phyloP scores from a whole-genome alignment of 2,329 filamentous ascomycete genomes.

The Claviceps pusilla region DNA sequence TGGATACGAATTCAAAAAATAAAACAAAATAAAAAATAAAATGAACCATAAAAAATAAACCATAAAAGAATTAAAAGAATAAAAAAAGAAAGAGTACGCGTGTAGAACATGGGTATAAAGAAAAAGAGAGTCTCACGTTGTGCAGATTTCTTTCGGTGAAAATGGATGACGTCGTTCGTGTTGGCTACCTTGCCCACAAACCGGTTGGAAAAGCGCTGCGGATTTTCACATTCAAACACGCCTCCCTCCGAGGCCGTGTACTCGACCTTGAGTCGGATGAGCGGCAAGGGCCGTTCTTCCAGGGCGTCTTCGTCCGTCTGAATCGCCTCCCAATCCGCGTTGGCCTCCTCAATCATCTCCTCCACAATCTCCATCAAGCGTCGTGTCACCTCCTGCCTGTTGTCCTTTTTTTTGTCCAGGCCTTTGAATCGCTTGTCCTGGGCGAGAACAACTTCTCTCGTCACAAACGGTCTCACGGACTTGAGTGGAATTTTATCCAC shows the following conservation, averaged over 20 bases:
- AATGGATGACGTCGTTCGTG: slow-evolving; percentile 82
- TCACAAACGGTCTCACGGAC: slow-evolving; percentile 80
- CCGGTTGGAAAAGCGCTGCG: slow-evolving; percentile 86
- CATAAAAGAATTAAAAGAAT: too few relatives aligned
- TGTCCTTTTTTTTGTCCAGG: slow-evolving; percentile 68
- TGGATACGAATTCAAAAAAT: not conserved
- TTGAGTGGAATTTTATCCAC: slow-evolving; percentile 72
- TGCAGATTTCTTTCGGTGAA: slow-evolving; percentile 72
- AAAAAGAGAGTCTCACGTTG: slow-evolving; percentile 13
- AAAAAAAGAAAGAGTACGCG: too few relatives aligned
- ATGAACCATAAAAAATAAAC: too few relatives aligned
- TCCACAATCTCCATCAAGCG: slow-evolving; percentile 67
- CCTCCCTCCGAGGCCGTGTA: slow-evolving; percentile 74
- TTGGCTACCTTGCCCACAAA: slow-evolving; percentile 89
- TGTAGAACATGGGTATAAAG: not conserved
- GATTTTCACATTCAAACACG: slow-evolving; percentile 82
- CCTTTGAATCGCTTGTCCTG: slow-evolving; percentile 64
- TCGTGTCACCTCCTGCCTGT: slow-evolving; percentile 63
- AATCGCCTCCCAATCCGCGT: slow-evolving; percentile 62
- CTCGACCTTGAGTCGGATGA: slow-evolving; percentile 83
- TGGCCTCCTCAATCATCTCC: slow-evolving; percentile 74
- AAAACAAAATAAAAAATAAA: not conserved
- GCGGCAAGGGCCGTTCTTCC: slow-evolving; percentile 55
- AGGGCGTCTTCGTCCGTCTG: slow-evolving; percentile 49
- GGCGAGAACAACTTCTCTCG: slow-evolving; percentile 62